These are phyloP conservation scores for Adiantum capillusveneris DNA, from an alignment of 75 land plant species.

Conservation along the genomic window DNA sequence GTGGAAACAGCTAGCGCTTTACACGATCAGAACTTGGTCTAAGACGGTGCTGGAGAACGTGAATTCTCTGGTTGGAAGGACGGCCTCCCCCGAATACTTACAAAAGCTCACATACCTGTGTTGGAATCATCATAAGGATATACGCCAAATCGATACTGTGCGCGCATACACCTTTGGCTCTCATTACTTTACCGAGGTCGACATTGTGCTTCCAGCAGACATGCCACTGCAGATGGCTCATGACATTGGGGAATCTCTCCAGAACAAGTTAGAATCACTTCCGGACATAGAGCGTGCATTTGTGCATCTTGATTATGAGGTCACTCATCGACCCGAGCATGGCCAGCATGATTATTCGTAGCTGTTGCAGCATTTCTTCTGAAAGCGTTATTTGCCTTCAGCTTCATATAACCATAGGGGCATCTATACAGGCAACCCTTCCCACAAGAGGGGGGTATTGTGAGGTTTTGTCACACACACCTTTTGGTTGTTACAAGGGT, in stretches of 20 bases:
- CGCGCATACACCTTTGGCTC: slow-evolving; percentile 90
- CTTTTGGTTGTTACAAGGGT: too few species aligned
- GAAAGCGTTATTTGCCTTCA: too few species aligned
- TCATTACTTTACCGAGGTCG: slow-evolving; percentile 94
- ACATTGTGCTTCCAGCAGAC: slow-evolving; percentile 75
- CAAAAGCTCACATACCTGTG: slow-evolving; percentile 80
- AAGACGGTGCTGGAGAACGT: slow-evolving; percentile 84
- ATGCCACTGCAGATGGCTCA: slow-evolving; percentile 76
- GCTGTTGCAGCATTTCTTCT: too few species aligned
- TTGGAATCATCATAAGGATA: slow-evolving; percentile 91
- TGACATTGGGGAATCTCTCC: slow-evolving; percentile 86
- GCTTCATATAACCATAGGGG: too few species aligned
- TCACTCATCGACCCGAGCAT: slow-evolving; percentile 79
- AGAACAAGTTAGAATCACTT: slow-evolving; percentile 75
- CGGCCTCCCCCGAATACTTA: slow-evolving; percentile 82
- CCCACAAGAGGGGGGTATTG: too few species aligned
- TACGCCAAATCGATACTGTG: slow-evolving; percentile 91
- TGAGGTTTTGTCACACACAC: too few species aligned
- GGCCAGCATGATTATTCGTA: background rate
- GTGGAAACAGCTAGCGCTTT: slow-evolving; percentile 45
- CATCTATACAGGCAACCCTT: too few species aligned
- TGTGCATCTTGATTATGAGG: slow-evolving; percentile 90
- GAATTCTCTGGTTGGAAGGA: slow-evolving; percentile 60
- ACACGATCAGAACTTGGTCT: slow-evolving; percentile 85
- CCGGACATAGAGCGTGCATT: slow-evolving; percentile 92